Evolutionary conservation across 371 early-diverging fungal species (phyloP).

Genomic region (Dinochytrium kinnereticum): DNA sequence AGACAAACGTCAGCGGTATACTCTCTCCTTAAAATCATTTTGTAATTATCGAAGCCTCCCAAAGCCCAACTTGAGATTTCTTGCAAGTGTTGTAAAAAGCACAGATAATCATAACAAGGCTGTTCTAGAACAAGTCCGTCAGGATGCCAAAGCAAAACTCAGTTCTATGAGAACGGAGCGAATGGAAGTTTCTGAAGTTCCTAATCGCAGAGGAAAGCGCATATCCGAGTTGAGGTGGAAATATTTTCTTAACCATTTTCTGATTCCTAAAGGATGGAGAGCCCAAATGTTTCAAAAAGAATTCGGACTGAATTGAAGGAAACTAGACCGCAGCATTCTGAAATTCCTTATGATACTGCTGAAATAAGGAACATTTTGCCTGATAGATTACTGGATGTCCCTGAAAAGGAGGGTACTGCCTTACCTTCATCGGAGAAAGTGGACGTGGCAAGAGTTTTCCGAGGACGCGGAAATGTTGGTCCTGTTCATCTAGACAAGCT

Average conservation of each 20-base stretch:
- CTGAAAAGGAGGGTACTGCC: background rate
- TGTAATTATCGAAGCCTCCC: slow-evolving; percentile 43
- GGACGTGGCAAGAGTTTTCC: background rate
- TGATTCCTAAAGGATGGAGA: too few relatives aligned
- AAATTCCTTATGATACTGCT: too few relatives aligned
- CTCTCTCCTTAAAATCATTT: background rate
- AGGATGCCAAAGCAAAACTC: slow-evolving; percentile 47
- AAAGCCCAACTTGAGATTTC: slow-evolving; percentile 72
- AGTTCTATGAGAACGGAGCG: slow-evolving; percentile 21
- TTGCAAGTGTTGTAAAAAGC: slow-evolving; percentile 68
- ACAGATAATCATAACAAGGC: slow-evolving; percentile 77
- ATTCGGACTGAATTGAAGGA: too few relatives aligned
- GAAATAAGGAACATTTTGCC: too few relatives aligned
- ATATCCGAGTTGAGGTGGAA: background rate
- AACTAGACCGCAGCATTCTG: too few relatives aligned
- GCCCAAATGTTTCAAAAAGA: too few relatives aligned
- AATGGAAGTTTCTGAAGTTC: background rate
- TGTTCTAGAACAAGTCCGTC: slow-evolving; percentile 58
- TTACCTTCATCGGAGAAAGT: background rate
- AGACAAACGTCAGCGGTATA: slow-evolving; percentile 27
- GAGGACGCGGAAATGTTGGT: slow-evolving; percentile 39
- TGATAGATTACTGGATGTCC: background rate
- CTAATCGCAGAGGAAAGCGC: background rate
- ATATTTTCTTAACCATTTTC: too few relatives aligned
- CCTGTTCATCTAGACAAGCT: slow-evolving; percentile 73